Percentiles rank a stretch among this genome's conserved stretches.
Evolutionary conservation across 2,329 filamentous ascomycete genomes (phyloP).

Genomic region (Cladobotryum protrusum): DNA sequence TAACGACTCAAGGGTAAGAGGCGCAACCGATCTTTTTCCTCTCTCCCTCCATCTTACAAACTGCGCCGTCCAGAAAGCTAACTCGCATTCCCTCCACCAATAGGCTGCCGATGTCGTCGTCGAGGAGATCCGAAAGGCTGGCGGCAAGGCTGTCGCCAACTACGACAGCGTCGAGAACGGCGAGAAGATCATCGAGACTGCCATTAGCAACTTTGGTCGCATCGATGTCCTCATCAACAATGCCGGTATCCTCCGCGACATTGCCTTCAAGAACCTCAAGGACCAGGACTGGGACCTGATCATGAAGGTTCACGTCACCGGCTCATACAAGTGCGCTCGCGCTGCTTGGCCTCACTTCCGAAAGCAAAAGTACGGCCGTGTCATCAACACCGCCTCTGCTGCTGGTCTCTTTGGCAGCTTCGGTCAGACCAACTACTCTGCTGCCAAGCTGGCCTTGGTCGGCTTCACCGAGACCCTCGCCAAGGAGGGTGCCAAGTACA

Average conservation of each 20-base stretch:
- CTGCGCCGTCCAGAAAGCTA: constrained; percentile 13
- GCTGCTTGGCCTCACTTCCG: constrained; percentile 97
- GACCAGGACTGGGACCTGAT: constrained; percentile 96
- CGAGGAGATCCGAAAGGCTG: constrained; percentile 75
- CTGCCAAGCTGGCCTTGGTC: constrained; percentile 90
- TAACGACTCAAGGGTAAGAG: constrained; percentile 68
- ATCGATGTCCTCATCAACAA: constrained; percentile 97
- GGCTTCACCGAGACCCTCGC: constrained; percentile 97
- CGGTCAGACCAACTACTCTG: constrained; percentile 94
- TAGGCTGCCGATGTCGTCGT: constrained; percentile 79
- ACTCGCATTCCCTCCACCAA: background rate
- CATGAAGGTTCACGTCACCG: constrained; percentile 85
- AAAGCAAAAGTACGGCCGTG: constrained; percentile 95
- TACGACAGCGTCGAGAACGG: constrained; percentile 93
- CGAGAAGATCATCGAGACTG: constrained; percentile 88
- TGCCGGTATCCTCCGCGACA: constrained; percentile 86
- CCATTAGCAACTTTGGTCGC: constrained; percentile 73
- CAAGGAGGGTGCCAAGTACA: constrained; percentile 97
- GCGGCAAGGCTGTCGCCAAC: constrained; percentile 95
- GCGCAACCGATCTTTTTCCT: background rate
- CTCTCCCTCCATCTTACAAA: constrained; percentile 7
- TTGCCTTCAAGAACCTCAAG: constrained; percentile 99
- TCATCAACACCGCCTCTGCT: constrained; percentile 96
- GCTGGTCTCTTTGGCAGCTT: constrained; percentile 94
- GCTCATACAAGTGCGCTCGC: constrained; percentile 89